Evolutionary conservation across 1,284 basidiomycete species (phyloP), one percentile per base, ranked within the genome.

Genomic region (Leccinum pachyderme): DNA sequence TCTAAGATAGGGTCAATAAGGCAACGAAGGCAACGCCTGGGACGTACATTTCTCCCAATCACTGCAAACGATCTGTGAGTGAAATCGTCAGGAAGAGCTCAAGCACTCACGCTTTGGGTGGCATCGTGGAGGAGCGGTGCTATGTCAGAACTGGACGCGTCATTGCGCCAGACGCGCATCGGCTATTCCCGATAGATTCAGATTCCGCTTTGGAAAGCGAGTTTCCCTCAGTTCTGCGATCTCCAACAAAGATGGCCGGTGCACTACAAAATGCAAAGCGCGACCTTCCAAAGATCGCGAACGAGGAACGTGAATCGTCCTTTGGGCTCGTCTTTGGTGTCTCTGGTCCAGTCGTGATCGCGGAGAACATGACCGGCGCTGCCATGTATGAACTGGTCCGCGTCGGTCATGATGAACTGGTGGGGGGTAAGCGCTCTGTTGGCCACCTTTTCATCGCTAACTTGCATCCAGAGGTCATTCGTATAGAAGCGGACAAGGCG

Each of bases 321-420:
- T 94, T 94, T 66, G 95, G 95, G 56, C 85, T 90, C 62, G 95
- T 98, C 41, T 97, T 86, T 71, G 93, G 93, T 59, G 95, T 98
- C 41, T 98, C 95, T 47, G 95, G 95, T 51, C 95, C 95, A 57
- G 95, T 98, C 78, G 95, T 98, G 66, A 86, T 98, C 68, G 95
- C 95, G 58, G 93, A 96, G 80, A 94, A 94, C 75, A 96, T 98
- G 94, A 82, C 84, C 57, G 95, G 95, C 53, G 92, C 89, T 58
- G 93, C 94, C 54, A 98, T 98, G 95, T 96, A 97, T 75, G 95
- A 98, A 72, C 84, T 98, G 48, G 92, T 96, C 54, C 89, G 95
- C 64, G 95, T 98, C 51, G 95, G 95, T 3, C 95, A 98, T 70
- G 93, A 97, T 73, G 95, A 98, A 74, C 83, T 96, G n/a, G 93